Percentiles rank a stretch among this genome's conserved stretches.
phyloP scores from a whole-genome alignment of 1,139 yeast genomes.

The Debaryomycetaceae sp. region DNA sequence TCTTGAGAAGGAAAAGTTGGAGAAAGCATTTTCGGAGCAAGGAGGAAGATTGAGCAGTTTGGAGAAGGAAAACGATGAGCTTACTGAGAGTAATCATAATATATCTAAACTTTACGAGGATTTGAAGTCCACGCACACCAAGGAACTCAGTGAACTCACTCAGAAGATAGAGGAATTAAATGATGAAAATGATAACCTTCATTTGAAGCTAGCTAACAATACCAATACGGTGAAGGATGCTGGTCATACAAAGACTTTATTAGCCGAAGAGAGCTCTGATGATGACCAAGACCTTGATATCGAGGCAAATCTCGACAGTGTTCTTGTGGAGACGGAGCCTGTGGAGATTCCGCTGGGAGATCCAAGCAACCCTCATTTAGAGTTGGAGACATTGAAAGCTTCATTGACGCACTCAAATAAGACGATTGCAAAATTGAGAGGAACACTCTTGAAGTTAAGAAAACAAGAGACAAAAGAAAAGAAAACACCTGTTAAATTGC shows the following conservation, averaged over 20 bases:
- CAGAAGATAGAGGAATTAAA: constrained; percentile 53
- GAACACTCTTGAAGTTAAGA: constrained; percentile 44
- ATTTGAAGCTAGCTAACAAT: constrained; percentile 28
- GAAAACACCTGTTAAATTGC: constrained; percentile 1
- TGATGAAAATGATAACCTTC: constrained; percentile 61
- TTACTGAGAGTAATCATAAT: constrained; percentile 37
- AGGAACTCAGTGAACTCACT: constrained; percentile 47
- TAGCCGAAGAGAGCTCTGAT: neutral
- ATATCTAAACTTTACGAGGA: constrained; percentile 35
- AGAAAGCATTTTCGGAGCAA: constrained; percentile 29
- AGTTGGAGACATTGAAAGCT: constrained; percentile 64
- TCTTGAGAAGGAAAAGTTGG: constrained; percentile 28
- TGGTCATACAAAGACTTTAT: neutral
- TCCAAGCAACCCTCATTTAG: constrained; percentile 51
- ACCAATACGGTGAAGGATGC: neutral
- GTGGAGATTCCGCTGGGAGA: constrained; percentile 32
- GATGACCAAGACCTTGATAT: constrained; percentile 15
- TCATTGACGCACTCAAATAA: constrained; percentile 66
- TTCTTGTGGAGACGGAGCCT: constrained; percentile 30
- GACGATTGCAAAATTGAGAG: constrained; percentile 53
- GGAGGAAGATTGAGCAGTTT: constrained; percentile 24
- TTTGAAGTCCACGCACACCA: constrained; percentile 29
- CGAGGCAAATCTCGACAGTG: constrained; percentile 28
- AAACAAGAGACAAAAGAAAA: constrained; percentile 11
- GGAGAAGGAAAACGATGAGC: constrained; percentile 50